These are phyloP conservation scores for Colletotrichum karsti DNA, from an alignment of 2,329 filamentous ascomycete genomes.

Conservation along the genomic window DNA sequence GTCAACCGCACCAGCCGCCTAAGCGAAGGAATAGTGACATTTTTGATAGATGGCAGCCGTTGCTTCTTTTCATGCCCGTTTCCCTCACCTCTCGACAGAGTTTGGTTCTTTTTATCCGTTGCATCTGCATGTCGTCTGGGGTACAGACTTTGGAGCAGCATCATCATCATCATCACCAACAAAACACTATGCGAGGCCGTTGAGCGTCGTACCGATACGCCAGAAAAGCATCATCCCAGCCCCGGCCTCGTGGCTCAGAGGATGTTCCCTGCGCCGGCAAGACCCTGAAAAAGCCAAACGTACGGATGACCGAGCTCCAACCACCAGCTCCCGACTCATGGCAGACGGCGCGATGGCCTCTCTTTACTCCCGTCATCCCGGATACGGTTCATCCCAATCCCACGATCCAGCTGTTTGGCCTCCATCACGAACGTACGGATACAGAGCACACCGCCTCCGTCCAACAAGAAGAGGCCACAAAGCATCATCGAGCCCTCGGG, in stretches of 20 bases:
- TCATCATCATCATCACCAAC: not conserved
- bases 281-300: constrained; percentile 24
- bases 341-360: not conserved
- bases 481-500: not conserved
- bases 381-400: not conserved
- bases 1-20: not conserved
- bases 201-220: not conserved
- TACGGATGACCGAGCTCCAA: constrained; percentile 7
- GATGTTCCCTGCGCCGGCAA: constrained; percentile 16
- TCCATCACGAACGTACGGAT: not conserved
- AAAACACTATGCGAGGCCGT: not conserved
- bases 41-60: constrained; percentile 2
- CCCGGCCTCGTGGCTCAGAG: not conserved
- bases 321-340: constrained; percentile 5
- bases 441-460: not conserved
- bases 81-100: no score
- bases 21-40: constrained; percentile 22
- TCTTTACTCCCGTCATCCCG: not conserved
- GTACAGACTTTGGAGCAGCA: not conserved
- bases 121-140: not conserved
- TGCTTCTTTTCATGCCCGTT: not conserved
- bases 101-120: not conserved
- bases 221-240: not conserved
- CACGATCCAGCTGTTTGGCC: not conserved
- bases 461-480: constrained; percentile 17